Percentiles rank a stretch among this genome's conserved stretches.
These are phyloP conservation scores for Leccinum ochraceum DNA, from an alignment of 768 basidiomycete genomes.

Conservation along the genomic window DNA sequence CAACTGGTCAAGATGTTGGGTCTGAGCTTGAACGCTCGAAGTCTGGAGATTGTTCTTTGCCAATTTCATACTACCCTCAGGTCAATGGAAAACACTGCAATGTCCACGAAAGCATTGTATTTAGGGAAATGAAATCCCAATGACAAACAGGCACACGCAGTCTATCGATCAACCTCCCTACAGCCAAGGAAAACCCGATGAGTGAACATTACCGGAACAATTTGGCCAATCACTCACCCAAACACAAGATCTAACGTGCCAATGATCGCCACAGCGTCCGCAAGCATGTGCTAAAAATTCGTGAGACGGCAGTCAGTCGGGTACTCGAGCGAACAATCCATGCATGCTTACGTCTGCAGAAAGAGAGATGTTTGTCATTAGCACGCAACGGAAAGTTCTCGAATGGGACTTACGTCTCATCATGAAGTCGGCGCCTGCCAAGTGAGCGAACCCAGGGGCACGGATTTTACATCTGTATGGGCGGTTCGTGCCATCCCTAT, in stretches of 20 bases:
- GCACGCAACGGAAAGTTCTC: neutral
- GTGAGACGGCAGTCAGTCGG: slow-evolving; percentile 18
- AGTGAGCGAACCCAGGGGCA: slow-evolving; percentile 94
- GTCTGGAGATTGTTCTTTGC: neutral
- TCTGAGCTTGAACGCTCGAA: neutral
- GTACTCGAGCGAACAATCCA: neutral
- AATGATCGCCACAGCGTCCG: slow-evolving; percentile 95
- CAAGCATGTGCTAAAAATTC: slow-evolving; percentile 76
- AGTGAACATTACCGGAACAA: neutral
- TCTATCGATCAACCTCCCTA: slow-evolving; percentile 37
- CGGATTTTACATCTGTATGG: slow-evolving; percentile 98
- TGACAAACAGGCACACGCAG: neutral
- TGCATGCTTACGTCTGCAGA: slow-evolving; percentile 39
- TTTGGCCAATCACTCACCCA: slow-evolving; percentile 57
- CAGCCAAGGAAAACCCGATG: neutral
- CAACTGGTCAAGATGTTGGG: neutral
- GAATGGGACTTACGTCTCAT: slow-evolving; percentile 72
- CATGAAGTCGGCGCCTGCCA: slow-evolving; percentile 97
- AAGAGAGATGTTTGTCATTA: slow-evolving; percentile 12
- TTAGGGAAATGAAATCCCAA: neutral
- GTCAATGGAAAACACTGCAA: neutral
- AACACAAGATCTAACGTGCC: slow-evolving; percentile 99
- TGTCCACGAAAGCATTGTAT: neutral
- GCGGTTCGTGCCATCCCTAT: slow-evolving; percentile 89
- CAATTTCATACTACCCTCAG: neutral